A percentile compares a stretch with the other conserved stretches of the same genome.
These are phyloP conservation scores for Mucor indicus DNA, from an alignment of 371 early-diverging fungal genomes.

Conservation along the genomic window DNA sequence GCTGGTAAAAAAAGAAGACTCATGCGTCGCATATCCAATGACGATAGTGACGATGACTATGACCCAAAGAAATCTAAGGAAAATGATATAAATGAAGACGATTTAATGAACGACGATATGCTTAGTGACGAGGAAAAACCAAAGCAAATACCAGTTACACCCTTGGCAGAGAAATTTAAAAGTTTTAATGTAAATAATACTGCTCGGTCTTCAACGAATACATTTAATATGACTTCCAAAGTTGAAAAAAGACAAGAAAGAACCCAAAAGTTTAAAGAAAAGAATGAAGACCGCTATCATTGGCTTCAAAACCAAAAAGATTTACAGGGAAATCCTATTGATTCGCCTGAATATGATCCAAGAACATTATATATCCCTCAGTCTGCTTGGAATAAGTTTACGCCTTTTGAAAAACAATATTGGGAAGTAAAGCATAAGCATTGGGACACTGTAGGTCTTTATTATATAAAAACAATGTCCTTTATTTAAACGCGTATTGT, in stretches of 20 bases:
- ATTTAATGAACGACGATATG: slow-evolving; percentile 6
- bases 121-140: background rate
- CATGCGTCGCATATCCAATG: slow-evolving; percentile 1
- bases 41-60: slow-evolving; percentile 19
- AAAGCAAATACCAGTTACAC: slow-evolving; percentile 6
- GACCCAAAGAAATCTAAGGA: background rate
- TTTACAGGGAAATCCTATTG: slow-evolving; percentile 62
- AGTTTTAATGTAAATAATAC: background rate
- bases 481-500: background rate
- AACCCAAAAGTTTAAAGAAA: slow-evolving; percentile 68
- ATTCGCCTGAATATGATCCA: slow-evolving; percentile 90
- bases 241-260: slow-evolving; percentile 4
- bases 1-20: slow-evolving; percentile 4
- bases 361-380: slow-evolving; percentile 90
- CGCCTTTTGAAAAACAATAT: slow-evolving; percentile 98
- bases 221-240: slow-evolving; percentile 2
- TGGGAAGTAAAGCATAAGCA: slow-evolving; percentile 98
- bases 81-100: slow-evolving; percentile 1
- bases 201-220: background rate
- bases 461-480: background rate
- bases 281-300: slow-evolving; percentile 81
- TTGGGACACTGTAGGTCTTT: slow-evolving; percentile 91
- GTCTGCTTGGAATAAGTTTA: slow-evolving; percentile 80
- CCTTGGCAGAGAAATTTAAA: slow-evolving; percentile 8
- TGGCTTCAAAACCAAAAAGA: slow-evolving; percentile 89